Percentiles rank a stretch among this genome's conserved stretches.
Conservation (phyloP, 345 rosid genomes). For the Physaria fendleri region DNA sequence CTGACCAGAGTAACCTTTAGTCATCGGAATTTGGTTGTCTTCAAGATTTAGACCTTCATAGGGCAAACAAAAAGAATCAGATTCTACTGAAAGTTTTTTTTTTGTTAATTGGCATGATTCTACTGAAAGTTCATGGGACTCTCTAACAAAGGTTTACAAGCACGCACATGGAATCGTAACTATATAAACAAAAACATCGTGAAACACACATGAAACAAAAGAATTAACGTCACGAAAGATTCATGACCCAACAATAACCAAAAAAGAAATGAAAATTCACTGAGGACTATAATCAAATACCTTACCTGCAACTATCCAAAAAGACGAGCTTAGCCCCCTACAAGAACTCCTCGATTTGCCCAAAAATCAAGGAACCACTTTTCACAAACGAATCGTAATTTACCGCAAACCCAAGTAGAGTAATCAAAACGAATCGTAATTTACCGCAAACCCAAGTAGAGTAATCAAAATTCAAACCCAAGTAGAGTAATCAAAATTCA, state of each 20-base stretch:
- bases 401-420: background rate
- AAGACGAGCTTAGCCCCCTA: slow-evolving; percentile 1
- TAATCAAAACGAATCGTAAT: too few species aligned
- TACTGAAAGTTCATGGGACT: too few species aligned
- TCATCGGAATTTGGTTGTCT: slow-evolving; percentile 2
- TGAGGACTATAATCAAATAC: slow-evolving; percentile 40
- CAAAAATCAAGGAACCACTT: background rate
- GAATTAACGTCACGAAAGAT: slow-evolving; percentile 14
- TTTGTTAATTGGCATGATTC: too few species aligned
- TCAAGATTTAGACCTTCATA: slow-evolving; percentile 16
- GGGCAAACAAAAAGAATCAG: background rate
- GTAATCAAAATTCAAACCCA: too few species aligned
- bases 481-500: too few species aligned
- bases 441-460: too few species aligned
- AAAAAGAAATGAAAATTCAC: slow-evolving; percentile 30
- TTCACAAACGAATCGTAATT: background rate
- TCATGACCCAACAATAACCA: slow-evolving; percentile 20
- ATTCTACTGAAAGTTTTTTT: too few species aligned
- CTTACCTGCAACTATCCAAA: slow-evolving; percentile 24
- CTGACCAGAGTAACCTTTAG: slow-evolving; percentile 37
- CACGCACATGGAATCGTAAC: slow-evolving; percentile 15
- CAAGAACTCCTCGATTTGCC: slow-evolving; percentile 7
- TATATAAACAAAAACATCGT: slow-evolving; percentile 20
- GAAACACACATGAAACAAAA: background rate
- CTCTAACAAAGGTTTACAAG: slow-evolving; percentile 6